Base-by-base conservation (phyloP, 208 protist species). In the Jaenimonas drosophilae region DNA sequence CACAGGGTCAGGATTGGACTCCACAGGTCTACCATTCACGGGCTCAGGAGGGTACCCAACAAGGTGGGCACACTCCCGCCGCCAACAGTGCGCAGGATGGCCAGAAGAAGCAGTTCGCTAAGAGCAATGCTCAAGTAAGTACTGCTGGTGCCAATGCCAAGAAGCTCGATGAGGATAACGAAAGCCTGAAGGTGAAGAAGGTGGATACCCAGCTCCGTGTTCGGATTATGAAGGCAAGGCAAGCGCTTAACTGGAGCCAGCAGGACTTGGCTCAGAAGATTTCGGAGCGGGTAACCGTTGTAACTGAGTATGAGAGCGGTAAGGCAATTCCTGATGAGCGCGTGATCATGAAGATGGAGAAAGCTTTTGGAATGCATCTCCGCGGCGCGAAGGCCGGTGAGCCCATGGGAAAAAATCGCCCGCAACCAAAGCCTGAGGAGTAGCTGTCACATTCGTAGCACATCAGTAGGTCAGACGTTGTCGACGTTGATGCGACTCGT, bases 221-320 rank as follows among this genome's bases (percentile, higher is more conserved):
- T 7, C 61, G 68, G 27, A 91, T 96, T 49, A 73, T 80, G 65
- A 70, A 78, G 53, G 84, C 78, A 1, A 75, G 88, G 7, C 79
- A 89, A 56, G 72, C 59, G 25, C 70, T 89, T 21, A 79, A 85
- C 40, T 94, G 81, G 88, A 89, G 75, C 0, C 84, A 93, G 51
- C 73, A 90, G 38, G 82, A 94, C 20, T 62, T 96, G 2, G 88
- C 88, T 1, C 76, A 87, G 50, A 56, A 58, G 29, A 93, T 92
- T 27, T 70, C 78, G 2, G 82, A 96, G 62, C 75, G 78, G 16
- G 79, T 61, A n/a, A 76, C 68, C 0, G 75, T 91, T 7, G 82
- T 96, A 40, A 80, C 71, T 7, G 89, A 96, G 54, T 97, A 97
- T 51, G 94, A 97, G 54, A 92, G 53, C 45, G 91, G 91, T 14